These are phyloP conservation scores for Inga leiocalycina DNA, from an alignment of 306 rosid genomes.

Conservation along the genomic window DNA sequence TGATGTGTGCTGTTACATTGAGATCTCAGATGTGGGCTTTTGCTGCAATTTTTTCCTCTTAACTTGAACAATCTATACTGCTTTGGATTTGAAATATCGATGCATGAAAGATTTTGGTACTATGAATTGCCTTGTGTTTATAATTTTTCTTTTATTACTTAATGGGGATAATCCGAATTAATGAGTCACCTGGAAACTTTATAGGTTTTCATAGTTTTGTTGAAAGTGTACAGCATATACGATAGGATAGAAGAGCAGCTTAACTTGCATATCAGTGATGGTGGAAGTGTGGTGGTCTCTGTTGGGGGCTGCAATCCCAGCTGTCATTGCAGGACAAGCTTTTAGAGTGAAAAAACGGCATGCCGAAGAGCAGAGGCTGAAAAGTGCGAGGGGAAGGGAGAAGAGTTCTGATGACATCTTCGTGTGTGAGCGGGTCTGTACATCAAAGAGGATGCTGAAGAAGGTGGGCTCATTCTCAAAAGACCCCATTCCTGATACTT, in stretches of 20 bases:
- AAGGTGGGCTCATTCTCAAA: constrained; percentile 91
- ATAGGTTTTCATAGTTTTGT: constrained; percentile 19
- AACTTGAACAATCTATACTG: background rate
- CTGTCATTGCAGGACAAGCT: constrained; percentile 83
- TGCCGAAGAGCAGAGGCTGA: constrained; percentile 69
- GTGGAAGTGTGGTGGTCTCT: constrained; percentile 96
- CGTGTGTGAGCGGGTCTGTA: constrained; percentile 93
- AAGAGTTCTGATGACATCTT: constrained; percentile 85
- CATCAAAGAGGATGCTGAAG: constrained; percentile 89
- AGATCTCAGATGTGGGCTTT: background rate
- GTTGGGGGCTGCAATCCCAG: constrained; percentile 82
- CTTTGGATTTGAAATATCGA: background rate
- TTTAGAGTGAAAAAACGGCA: constrained; percentile 64
- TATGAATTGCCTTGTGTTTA: background rate
- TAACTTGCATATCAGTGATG: constrained; percentile 48
- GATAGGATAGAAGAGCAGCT: constrained; percentile 35
- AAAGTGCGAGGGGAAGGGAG: constrained; percentile 84
- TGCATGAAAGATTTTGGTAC: background rate
- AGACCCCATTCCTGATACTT: constrained; percentile 95
- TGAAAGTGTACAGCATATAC: constrained; percentile 34
- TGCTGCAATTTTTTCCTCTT: background rate
- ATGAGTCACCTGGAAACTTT: background rate
- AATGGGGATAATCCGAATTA: constrained; percentile 2
- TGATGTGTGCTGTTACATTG: background rate
- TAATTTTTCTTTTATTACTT: background rate